These are phyloP conservation scores for Chenopodium berlandieri DNA, from an alignment of 148 eudicot genomes.

Conservation along the genomic window DNA sequence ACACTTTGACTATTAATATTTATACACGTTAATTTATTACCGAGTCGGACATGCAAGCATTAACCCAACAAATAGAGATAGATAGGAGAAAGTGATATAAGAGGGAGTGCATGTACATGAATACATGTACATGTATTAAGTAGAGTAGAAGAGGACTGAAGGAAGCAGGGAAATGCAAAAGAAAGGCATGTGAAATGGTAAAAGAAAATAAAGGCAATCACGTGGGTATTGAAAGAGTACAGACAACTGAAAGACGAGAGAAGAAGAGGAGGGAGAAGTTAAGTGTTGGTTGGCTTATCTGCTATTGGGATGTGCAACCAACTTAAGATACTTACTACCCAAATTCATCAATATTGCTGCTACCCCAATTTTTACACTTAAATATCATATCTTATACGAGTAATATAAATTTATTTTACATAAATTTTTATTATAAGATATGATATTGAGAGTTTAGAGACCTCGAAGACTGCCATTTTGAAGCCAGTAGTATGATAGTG, in stretches of 20 bases:
- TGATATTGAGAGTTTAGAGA: conserved; percentile 1
- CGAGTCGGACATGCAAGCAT: background rate
- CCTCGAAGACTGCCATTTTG: conserved; percentile 24
- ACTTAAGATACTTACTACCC: background rate
- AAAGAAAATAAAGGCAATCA: conserved; percentile 12
- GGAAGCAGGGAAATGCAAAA: conserved; percentile 1
- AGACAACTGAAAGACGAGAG: conserved; percentile 27
- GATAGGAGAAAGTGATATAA: background rate
- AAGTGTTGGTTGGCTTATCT: conserved; percentile 15
- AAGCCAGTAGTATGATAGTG: background rate
- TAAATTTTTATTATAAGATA: too few relatives aligned
- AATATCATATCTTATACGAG: too few relatives aligned
- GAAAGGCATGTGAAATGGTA: conserved; percentile 17
- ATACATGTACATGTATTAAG: background rate
- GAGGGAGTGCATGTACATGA: background rate
- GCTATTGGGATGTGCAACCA: conserved; percentile 18
- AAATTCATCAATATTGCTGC: background rate
- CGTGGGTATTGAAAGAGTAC: background rate
- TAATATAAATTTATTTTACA: too few relatives aligned
- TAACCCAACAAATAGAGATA: background rate
- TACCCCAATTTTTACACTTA: background rate
- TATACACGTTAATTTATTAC: too few relatives aligned
- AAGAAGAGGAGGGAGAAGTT: conserved; percentile 19
- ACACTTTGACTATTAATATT: too few relatives aligned
- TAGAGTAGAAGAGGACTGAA: too few relatives aligned